phyloP scores from a whole-genome alignment of 148 eudicot genomes.

The Simmondsia chinensis region DNA sequence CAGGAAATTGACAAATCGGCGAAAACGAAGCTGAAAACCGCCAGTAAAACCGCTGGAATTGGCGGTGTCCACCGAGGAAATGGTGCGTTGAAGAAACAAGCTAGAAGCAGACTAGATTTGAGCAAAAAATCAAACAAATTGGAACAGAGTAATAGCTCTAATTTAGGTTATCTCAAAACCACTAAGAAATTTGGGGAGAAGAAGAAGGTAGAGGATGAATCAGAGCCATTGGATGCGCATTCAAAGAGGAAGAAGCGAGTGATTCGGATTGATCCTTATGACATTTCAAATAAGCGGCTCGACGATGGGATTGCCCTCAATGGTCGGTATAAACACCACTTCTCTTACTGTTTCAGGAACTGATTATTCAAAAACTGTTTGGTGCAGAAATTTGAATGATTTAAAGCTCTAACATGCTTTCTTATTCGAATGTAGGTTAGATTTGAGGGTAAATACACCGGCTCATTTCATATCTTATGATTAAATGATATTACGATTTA shows the following conservation, averaged over 20 bases:
- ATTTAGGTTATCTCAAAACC: constrained; percentile 13
- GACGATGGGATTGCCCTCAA: constrained; percentile 35
- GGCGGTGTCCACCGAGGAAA: no score
- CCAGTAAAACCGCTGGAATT: constrained; percentile 7
- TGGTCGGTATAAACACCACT: constrained; percentile 38
- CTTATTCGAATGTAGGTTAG: no score
- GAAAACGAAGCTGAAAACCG: neutral
- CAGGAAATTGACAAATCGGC: constrained; percentile 5
- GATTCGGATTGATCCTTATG: constrained; percentile 44
- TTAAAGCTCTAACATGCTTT: no score
- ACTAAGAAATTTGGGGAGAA: constrained; percentile 13
- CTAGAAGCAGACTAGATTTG: constrained; percentile 1
- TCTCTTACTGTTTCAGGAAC: no score
- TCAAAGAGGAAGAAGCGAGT: constrained; percentile 39
- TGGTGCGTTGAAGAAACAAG: constrained; percentile 5
- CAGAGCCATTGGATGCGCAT: constrained; percentile 14
- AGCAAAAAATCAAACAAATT: constrained; percentile 3
- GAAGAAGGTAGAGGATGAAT: constrained; percentile 14
- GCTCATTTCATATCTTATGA: no score
- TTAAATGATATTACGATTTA: no score
- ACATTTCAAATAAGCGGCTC: constrained; percentile 43
- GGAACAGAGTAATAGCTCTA: neutral
- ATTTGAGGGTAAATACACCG: no score
- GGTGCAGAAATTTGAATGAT: no score
- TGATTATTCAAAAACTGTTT: no score